These are phyloP conservation scores for Trichoderma sp. DNA, from an alignment of 2,329 filamentous ascomycete species.

Conservation along the genomic window DNA sequence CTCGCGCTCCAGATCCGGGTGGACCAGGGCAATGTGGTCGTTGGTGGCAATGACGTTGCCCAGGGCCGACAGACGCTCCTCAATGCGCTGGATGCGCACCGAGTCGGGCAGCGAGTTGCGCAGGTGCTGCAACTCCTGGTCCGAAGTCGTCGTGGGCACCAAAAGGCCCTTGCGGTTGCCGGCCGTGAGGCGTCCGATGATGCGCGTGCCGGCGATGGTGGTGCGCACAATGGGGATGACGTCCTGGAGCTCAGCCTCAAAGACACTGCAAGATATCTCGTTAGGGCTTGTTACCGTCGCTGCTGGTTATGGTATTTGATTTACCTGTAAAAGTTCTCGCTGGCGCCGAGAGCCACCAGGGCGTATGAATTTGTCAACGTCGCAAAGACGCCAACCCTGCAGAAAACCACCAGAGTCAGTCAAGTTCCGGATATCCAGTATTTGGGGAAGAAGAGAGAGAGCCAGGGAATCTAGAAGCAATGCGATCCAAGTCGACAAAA, in stretches of 20 bases:
- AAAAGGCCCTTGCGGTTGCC: slow-evolving; percentile 96
- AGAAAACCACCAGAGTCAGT: slow-evolving; percentile 12
- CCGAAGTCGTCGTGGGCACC: slow-evolving; percentile 91
- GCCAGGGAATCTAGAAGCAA: not conserved
- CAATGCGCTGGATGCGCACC: slow-evolving; percentile 94
- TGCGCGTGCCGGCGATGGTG: slow-evolving; percentile 93
- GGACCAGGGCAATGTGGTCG: slow-evolving; percentile 93
- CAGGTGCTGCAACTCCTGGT: slow-evolving; percentile 97
- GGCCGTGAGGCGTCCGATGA: slow-evolving; percentile 91
- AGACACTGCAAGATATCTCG: slow-evolving; percentile 60
- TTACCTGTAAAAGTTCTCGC: slow-evolving; percentile 96
- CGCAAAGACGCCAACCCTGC: slow-evolving; percentile 90
- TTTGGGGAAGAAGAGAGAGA: no score
- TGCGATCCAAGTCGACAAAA: not conserved
- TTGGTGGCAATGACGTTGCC: slow-evolving; percentile 97
- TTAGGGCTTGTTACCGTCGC: not conserved
- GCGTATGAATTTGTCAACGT: slow-evolving; percentile 98
- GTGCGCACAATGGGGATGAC: slow-evolving; percentile 95
- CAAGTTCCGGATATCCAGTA: not conserved
- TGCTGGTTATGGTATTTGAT: not conserved
- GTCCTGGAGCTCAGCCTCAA: slow-evolving; percentile 96
- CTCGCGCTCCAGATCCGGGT: slow-evolving; percentile 95
- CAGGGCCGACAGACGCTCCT: slow-evolving; percentile 91
- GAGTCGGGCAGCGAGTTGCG: slow-evolving; percentile 89
- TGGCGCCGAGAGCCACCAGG: slow-evolving; percentile 88